Base-by-base conservation (phyloP, 257 asterid genomes). In the Solanum verrucosum region DNA sequence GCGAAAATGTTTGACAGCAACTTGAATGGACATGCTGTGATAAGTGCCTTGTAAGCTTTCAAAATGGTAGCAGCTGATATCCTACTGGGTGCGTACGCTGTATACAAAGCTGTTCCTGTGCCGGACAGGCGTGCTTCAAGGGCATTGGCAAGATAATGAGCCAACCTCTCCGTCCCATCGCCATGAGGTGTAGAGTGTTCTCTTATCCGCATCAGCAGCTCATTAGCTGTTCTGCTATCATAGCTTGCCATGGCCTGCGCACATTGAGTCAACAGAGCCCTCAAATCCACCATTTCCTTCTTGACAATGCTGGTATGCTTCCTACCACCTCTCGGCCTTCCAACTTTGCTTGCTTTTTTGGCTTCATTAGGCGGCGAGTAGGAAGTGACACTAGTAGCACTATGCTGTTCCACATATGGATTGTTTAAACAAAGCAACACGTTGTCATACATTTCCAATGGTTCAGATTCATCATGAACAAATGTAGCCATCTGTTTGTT, bases 41-140 rank as follows among this genome's bases (percentile, higher is more conserved):
- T 78, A 56, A 3, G 63, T 88, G 86, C 56, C 86, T 91, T 88
- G 85, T 89, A 91, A 78, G 83, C 93, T 89, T 84, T 87, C 49
- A 91, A 88, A 40, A 91, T n/a, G n/a, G 84, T 91, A 21, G 90
- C 88, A 38, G 93, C 93, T 0, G 92, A 86, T 38, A 88, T 89
- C 78, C 79, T 86, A 87, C 89, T 88, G 40, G 77, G 49, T 16
- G 88, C 79, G 15, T 84, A 87, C 21, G 87, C 65, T 59, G 91
- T 74, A 84, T 91, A 91, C 34, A 89, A n/a, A 10, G 90, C 29
- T 33, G 92, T 90, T 20, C 93, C 93, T 4, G 87, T 90, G 38
- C 93, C 92, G 4, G 89, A 87, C 72, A 90, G 29, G 29, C 93
- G 91, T 15, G 91, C 93, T 71, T 90, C 93, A 56, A 91, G 93